Evolutionary conservation across 495 filamentous ascomycete genomes (phyloP).

Genomic region (Xylaria bambusicola): DNA sequence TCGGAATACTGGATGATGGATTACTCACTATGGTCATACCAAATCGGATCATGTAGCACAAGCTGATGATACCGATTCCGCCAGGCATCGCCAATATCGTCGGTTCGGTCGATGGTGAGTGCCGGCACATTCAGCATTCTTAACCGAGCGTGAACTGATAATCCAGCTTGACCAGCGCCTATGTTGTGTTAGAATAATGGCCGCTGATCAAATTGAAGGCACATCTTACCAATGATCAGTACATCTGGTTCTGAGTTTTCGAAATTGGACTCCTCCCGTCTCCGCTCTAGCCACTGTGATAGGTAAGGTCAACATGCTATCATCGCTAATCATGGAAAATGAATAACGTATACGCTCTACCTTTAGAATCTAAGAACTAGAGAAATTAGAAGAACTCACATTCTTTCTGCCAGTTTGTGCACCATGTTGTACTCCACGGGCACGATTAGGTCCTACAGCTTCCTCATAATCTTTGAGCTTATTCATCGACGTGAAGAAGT

Average conservation of each 20-base stretch:
- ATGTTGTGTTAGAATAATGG: background rate
- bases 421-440: conserved; percentile 56
- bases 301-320: background rate
- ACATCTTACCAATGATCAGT: conserved; percentile 62
- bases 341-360: too few relatives aligned
- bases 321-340: too few relatives aligned
- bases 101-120: conserved; percentile 67
- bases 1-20: too few relatives aligned
- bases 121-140: conserved; percentile 68
- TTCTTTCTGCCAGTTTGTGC: conserved; percentile 48
- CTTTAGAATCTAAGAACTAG: background rate
- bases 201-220: too few relatives aligned
- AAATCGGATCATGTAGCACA: conserved; percentile 76
- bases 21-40: conserved; percentile 78
- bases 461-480: conserved; percentile 56
- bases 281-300: conserved; percentile 61
- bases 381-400: conserved; percentile 3
- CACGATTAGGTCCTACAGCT: conserved; percentile 47
- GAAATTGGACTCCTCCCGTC: conserved; percentile 59
- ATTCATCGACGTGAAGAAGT: conserved; percentile 61
- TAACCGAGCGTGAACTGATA: conserved; percentile 68
- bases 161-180: conserved; percentile 60
- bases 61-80: conserved; percentile 63
- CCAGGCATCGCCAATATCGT: conserved; percentile 76
- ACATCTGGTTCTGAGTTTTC: conserved; percentile 60